These are phyloP conservation scores for Candida taoyuanica DNA, from an alignment of 805 yeast species.

Conservation along the genomic window DNA sequence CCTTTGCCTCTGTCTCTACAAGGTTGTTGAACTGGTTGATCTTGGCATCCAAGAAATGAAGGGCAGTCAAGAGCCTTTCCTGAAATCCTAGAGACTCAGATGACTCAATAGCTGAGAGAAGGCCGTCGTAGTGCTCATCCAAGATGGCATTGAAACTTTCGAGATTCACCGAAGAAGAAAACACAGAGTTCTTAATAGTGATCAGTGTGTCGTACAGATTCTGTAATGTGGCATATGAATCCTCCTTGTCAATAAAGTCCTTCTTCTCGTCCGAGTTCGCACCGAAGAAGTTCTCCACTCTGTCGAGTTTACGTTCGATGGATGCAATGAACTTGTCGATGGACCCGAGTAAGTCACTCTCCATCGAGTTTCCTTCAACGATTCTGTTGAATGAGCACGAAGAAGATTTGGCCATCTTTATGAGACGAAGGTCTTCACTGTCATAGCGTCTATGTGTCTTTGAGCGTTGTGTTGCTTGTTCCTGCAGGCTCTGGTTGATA, in stretches of 20 bases:
- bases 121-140: conserved; percentile 26
- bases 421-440: conserved; percentile 22
- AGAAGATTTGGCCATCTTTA: conserved; percentile 24
- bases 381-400: conserved; percentile 23
- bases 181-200: conserved; percentile 25
- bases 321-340: conserved; percentile 24
- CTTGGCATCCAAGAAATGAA: conserved; percentile 37
- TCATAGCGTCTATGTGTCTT: conserved; percentile 14
- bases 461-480: background rate
- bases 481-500: too few species aligned
- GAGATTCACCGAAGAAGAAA: conserved; percentile 17
- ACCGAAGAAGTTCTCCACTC: conserved; percentile 22
- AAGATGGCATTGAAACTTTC: conserved; percentile 22
- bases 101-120: conserved; percentile 20
- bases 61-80: conserved; percentile 31
- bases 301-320: conserved; percentile 24
- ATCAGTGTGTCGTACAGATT: conserved; percentile 26
- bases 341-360: conserved; percentile 20
- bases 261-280: conserved; percentile 6
- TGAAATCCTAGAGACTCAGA: conserved; percentile 26
- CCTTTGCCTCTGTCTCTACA: conserved; percentile 25
- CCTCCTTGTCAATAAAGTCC: conserved; percentile 7
- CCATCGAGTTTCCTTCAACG: conserved; percentile 22
- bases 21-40: conserved; percentile 35
- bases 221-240: conserved; percentile 20